Conservation (phyloP, 495 filamentous ascomycete genomes). For the Mytilinidion resinicola region DNA sequence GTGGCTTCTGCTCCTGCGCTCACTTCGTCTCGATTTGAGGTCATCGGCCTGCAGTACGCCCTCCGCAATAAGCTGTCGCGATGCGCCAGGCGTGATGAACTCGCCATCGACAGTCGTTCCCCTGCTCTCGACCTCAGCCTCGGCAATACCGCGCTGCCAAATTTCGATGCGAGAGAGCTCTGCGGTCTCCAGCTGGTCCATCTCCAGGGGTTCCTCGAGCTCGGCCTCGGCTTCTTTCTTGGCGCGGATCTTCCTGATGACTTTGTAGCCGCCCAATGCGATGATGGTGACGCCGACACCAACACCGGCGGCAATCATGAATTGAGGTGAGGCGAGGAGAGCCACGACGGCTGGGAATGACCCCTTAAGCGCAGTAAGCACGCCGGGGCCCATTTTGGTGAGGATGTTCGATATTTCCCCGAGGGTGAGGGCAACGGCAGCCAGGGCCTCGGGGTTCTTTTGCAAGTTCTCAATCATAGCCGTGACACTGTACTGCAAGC, state of each 20-base stretch:
- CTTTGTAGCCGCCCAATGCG: constrained; percentile 93
- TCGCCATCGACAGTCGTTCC: constrained; percentile 75
- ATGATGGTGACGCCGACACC: constrained; percentile 86
- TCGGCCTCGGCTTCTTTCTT: constrained; percentile 46
- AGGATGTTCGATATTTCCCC: constrained; percentile 81
- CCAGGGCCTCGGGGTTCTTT: constrained; percentile 85
- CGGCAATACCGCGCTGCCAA: constrained; percentile 83
- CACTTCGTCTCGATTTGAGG: constrained; percentile 26
- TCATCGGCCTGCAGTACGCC: constrained; percentile 34
- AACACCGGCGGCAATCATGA: constrained; percentile 84
- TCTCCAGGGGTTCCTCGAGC: constrained; percentile 48
- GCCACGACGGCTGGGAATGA: constrained; percentile 79
- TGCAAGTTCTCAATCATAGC: constrained; percentile 82
- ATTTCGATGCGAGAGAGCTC: constrained; percentile 62
- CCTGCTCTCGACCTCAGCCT: constrained; percentile 50
- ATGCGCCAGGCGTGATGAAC: constrained; percentile 74
- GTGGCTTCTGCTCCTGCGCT: constrained; percentile 17
- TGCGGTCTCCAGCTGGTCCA: constrained; percentile 44
- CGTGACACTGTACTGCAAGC: constrained; percentile 75
- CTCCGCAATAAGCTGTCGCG: constrained; percentile 43
- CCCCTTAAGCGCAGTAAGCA: constrained; percentile 65
- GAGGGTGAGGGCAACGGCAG: constrained; percentile 85
- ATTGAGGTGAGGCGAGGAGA: constrained; percentile 82
- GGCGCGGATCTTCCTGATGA: constrained; percentile 73
- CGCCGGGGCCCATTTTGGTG: constrained; percentile 78